Conservation (phyloP, 78 protist species). For the Thecamonas trahens region DNA sequence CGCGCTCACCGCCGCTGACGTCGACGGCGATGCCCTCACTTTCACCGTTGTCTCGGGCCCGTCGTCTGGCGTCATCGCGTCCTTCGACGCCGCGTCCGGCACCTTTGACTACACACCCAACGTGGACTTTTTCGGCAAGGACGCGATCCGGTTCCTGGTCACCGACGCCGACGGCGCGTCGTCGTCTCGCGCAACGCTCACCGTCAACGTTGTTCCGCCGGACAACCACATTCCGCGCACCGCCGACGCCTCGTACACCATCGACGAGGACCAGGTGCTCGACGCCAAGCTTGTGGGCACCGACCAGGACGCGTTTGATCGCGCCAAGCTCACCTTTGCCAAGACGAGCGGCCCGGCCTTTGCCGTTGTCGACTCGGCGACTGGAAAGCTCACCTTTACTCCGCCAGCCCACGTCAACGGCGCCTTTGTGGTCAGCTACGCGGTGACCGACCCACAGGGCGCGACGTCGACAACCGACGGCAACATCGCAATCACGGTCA, state of each 20-base stretch:
- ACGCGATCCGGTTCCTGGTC: not conserved
- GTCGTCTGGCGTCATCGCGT: not conserved
- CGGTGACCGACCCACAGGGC: no score
- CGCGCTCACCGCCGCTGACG: no score
- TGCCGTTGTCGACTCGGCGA: no score
- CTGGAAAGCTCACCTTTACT: no score
- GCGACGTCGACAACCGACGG: no score
- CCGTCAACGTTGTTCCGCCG: no score
- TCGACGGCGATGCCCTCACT: not conserved
- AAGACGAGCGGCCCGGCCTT: not conserved
- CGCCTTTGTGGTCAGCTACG: no score
- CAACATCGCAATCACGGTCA: no score
- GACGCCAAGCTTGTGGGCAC: not conserved
- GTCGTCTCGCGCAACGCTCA: not conserved
- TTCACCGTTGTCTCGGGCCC: not conserved
- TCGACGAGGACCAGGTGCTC: no score
- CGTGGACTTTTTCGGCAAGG: not conserved
- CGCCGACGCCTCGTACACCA: no score
- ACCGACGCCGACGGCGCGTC: constrained; percentile 1
- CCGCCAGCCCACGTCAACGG: no score
- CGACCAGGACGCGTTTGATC: not conserved
- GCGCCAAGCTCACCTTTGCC: not conserved
- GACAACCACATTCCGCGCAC: no score
- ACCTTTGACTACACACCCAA: not conserved
- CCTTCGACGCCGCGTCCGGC: not conserved